Percentiles rank a stretch among this genome's conserved stretches.
phyloP scores from a whole-genome alignment of 345 rosid genomes.

The Orychophragmus violaceus region DNA sequence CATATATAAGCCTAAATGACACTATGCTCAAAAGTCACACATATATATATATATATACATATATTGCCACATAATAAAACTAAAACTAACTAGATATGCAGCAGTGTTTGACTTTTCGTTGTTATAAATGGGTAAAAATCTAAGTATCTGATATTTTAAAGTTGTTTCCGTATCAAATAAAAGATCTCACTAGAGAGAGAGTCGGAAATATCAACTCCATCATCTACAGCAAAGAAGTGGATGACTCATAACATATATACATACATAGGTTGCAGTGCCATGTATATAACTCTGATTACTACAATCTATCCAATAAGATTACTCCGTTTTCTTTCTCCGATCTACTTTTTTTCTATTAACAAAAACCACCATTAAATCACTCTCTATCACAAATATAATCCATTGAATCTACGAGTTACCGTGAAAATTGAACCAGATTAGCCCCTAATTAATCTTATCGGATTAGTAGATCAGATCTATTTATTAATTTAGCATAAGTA shows the following conservation, averaged over 20 bases:
- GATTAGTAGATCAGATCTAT: not conserved
- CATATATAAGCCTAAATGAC: not conserved
- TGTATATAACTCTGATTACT: not conserved
- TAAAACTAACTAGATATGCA: not conserved
- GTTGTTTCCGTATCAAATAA: conserved; percentile 13
- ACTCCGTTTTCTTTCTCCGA: not conserved
- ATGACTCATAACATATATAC: not conserved
- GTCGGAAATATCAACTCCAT: conserved; percentile 6
- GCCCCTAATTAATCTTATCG: not conserved
- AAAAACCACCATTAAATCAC: not conserved
- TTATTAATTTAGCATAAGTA: not conserved
- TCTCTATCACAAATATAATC: not conserved
- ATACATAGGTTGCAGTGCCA: conserved; percentile 12
- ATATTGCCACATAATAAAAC: not conserved
- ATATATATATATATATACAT: not conserved
- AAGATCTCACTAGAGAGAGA: conserved; percentile 15
- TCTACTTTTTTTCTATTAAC: not conserved
- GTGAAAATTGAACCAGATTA: not conserved
- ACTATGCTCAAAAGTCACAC: not conserved
- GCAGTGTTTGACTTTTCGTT: not conserved
- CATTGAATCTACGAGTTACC: not conserved
- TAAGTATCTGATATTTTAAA: not conserved
- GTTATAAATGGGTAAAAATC: conserved; percentile 4
- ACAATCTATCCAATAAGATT: not conserved
- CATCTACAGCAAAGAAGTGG: conserved; percentile 20